Evolutionary conservation across 441 rosid species (phyloP), one percentile per base, ranked within the genome.

Genomic region (Kokia cookei): DNA sequence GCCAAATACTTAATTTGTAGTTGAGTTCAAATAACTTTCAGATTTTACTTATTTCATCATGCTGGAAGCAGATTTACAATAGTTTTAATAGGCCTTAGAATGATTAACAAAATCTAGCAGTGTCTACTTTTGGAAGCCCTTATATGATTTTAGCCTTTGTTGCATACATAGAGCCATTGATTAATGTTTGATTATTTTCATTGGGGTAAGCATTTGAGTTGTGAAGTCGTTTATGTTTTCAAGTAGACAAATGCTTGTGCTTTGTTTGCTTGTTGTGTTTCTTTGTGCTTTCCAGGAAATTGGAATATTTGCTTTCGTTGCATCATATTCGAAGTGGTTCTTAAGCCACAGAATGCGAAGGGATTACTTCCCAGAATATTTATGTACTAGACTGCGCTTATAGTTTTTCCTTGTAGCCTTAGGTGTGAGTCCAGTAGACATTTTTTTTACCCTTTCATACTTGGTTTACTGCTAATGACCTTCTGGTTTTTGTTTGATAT

Each of bases 381-480:
- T 14, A 47, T 37, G 50, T 48, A 47, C 58, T 26, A 26, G 58
- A 48, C n/a, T 26, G 17, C 9, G 26, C 71, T 4, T 48, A 11
- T 69, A 51, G 61, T 10, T 51, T 50, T 51, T n/a, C 15, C 29
- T 51, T 51, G 60, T 69, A 12, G 47, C 27, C 60, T 51, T 69
- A 9, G 61, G 47, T 69, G 27, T 45, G 19, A 11, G 17, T 53
- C 17, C 26, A 53, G 29, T 35, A 15, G 59, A n/a, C 59, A 27
- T 7, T 15, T 27, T 19, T 68, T 68, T 68, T 50, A 50, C 10
- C 45, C 42, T 24, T 48, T 9, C 26, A 48, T 50, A 50, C 71
- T 32, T 48, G 40, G 12, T 51, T 68, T 68, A n/a, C 71, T 48
- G 58, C 71, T 67, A 77, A 24, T 42, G 57, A 73, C 48, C 24